These are phyloP conservation scores for Trichosporon sp. DNA, from an alignment of 1,284 basidiomycete species.

Conservation along the genomic window DNA sequence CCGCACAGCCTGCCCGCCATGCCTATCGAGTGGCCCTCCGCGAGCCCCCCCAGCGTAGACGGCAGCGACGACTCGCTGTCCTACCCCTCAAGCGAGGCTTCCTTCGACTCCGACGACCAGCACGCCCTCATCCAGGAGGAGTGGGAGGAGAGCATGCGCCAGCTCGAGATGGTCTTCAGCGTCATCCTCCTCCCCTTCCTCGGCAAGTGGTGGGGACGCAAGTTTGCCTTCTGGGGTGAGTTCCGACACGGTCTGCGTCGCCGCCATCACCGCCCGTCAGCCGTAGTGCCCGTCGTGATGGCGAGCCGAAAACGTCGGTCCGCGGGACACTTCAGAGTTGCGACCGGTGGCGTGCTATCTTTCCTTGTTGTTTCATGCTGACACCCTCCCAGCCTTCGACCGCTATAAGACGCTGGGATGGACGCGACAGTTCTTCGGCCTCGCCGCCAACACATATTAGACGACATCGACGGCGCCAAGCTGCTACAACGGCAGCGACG, in stretches of 20 bases:
- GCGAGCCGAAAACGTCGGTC: not conserved
- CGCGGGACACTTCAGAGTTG: not conserved
- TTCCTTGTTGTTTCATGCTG: not conserved
- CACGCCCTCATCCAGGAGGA: constrained; percentile 75
- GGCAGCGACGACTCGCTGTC: constrained; percentile 36
- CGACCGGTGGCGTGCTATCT: constrained; percentile 4
- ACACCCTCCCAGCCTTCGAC: constrained; percentile 63
- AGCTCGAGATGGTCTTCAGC: constrained; percentile 77
- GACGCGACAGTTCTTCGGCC: constrained; percentile 66
- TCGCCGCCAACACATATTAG: constrained; percentile 23
- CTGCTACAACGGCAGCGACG: not conserved
- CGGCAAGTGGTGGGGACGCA: constrained; percentile 83
- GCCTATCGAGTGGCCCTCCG: constrained; percentile 46
- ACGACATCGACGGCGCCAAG: not conserved
- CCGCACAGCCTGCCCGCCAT: constrained; percentile 30
- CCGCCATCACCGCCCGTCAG: not conserved
- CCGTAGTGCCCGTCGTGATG: not conserved
- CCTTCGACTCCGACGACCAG: constrained; percentile 68
- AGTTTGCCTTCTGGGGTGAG: constrained; percentile 82
- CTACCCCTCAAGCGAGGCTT: constrained; percentile 60
- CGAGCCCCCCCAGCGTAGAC: constrained; percentile 24
- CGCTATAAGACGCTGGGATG: constrained; percentile 71
- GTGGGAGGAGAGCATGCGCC: constrained; percentile 85
- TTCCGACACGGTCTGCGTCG: constrained; percentile 28
- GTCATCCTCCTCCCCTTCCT: constrained; percentile 80